These are phyloP conservation scores for Pilaira anomala DNA, from an alignment of 192 early-diverging fungal species.

Conservation along the genomic window DNA sequence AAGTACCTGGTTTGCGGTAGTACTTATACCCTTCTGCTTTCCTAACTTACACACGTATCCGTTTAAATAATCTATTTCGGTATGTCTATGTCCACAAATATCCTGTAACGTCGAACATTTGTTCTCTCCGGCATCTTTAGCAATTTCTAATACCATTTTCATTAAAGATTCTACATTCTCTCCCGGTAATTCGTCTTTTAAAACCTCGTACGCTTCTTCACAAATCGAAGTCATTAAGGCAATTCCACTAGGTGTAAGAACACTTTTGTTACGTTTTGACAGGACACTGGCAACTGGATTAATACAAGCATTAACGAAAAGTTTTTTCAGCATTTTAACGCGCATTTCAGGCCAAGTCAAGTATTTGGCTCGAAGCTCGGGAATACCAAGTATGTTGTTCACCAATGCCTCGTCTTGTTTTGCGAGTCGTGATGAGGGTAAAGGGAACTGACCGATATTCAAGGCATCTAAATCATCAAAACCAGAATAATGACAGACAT, in stretches of 20 bases:
- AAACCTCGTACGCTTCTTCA: constrained; percentile 25
- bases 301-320: constrained; percentile 64
- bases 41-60: constrained; percentile 52
- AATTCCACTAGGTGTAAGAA: constrained; percentile 6
- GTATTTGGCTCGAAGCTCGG: constrained; percentile 25
- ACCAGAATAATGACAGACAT: constrained; percentile 27
- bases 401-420: background rate
- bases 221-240: constrained; percentile 20
- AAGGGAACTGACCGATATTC: background rate
- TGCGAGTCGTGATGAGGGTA: background rate
- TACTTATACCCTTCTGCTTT: constrained; percentile 38
- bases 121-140: constrained; percentile 37
- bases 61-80: constrained; percentile 63
- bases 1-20: constrained; percentile 24
- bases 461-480: constrained; percentile 13
- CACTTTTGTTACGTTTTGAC: constrained; percentile 45
- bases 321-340: constrained; percentile 49
- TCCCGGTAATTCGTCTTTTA: constrained; percentile 35
- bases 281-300: constrained; percentile 63
- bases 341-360: constrained; percentile 45
- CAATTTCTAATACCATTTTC: constrained; percentile 39
- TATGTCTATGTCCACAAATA: constrained; percentile 30
- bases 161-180: constrained; percentile 35
- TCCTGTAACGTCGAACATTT: constrained; percentile 57
- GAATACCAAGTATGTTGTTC: constrained; percentile 12